Evolutionary conservation across 139 green algal genomes (phyloP).

Genomic region (Raphidocelis subcapitata): DNA sequence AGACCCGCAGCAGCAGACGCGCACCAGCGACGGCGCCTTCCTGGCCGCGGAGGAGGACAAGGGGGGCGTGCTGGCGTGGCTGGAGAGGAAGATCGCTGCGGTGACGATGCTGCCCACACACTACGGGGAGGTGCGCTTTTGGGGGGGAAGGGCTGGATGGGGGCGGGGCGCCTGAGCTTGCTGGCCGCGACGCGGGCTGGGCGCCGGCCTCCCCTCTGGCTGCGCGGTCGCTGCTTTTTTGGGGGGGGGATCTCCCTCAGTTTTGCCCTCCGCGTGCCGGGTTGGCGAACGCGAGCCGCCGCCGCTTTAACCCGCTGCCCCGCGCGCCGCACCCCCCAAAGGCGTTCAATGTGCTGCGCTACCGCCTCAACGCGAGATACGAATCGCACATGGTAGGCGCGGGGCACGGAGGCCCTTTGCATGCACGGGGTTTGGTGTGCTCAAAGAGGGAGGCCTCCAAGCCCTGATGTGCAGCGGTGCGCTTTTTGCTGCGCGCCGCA

Average conservation of each 20-base stretch:
- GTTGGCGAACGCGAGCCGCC: background rate
- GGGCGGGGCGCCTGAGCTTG: too few species aligned
- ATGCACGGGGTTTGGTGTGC: background rate
- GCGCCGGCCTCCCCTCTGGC: too few species aligned
- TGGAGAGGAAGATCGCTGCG: slow-evolving; percentile 53
- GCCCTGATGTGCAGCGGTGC: background rate
- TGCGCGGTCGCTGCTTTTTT: background rate
- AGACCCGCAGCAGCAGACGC: slow-evolving; percentile 36
- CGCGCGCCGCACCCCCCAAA: too few species aligned
- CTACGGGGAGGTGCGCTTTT: slow-evolving; percentile 47
- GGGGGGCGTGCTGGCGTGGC: slow-evolving; percentile 42
- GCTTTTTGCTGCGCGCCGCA: slow-evolving; percentile 2
- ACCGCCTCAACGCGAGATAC: slow-evolving; percentile 55
- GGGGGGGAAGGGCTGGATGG: background rate
- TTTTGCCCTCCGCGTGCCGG: background rate
- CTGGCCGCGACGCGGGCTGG: too few species aligned
- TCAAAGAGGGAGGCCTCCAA: background rate
- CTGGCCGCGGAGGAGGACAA: slow-evolving; percentile 30
- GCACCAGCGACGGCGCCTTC: slow-evolving; percentile 57
- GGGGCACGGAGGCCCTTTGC: slow-evolving; percentile 51
- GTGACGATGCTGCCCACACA: slow-evolving; percentile 40
- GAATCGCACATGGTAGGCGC: slow-evolving; percentile 42
- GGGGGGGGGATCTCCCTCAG: background rate
- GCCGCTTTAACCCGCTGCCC: too few species aligned
- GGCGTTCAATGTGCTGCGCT: slow-evolving; percentile 62